phyloP scores from a whole-genome alignment of 2,329 filamentous ascomycete genomes.

The Fusarium scirpi region DNA sequence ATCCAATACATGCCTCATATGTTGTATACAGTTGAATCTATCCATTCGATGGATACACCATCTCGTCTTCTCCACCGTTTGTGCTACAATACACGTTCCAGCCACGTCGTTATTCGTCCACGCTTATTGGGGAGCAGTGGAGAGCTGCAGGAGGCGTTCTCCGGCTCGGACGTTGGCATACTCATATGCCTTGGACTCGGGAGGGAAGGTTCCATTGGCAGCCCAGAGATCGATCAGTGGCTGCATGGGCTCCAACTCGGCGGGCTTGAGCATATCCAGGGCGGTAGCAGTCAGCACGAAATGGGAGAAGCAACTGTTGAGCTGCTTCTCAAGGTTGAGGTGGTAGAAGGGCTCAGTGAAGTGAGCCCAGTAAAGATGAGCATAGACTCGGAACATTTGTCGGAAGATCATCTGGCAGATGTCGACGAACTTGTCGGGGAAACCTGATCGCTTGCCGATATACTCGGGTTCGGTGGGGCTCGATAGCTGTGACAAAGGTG shows the following conservation, averaged over 20 bases:
- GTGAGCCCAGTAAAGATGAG: slow-evolving; percentile 97
- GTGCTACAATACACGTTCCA: slow-evolving; percentile 28
- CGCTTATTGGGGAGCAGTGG: slow-evolving; percentile 49
- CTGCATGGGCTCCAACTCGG: slow-evolving; percentile 96
- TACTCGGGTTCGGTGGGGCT: slow-evolving; percentile 75
- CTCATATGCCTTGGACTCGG: slow-evolving; percentile 75
- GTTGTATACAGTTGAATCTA: slow-evolving; percentile 39
- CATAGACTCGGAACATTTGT: slow-evolving; percentile 98
- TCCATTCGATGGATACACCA: slow-evolving; percentile 17
- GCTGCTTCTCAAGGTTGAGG: slow-evolving; percentile 81
- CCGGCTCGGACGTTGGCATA: slow-evolving; percentile 72
- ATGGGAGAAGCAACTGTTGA: slow-evolving; percentile 90
- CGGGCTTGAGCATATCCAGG: slow-evolving; percentile 85
- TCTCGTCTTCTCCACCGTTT: slow-evolving; percentile 23
- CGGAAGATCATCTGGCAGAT: slow-evolving; percentile 95
- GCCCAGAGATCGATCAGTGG: slow-evolving; percentile 93
- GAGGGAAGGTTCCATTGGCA: slow-evolving; percentile 86
- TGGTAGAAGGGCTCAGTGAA: slow-evolving; percentile 88
- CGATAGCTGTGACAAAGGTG: slow-evolving; percentile 72
- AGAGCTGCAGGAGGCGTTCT: slow-evolving; percentile 67
- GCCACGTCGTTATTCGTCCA: slow-evolving; percentile 7
- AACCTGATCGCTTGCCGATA: slow-evolving; percentile 92
- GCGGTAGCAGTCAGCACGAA: slow-evolving; percentile 85
- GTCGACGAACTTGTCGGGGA: slow-evolving; percentile 88
- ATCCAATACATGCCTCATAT: slow-evolving; percentile 34